Base-by-base conservation (phyloP, 305 asterid genomes). In the Coffea humblotiana region DNA sequence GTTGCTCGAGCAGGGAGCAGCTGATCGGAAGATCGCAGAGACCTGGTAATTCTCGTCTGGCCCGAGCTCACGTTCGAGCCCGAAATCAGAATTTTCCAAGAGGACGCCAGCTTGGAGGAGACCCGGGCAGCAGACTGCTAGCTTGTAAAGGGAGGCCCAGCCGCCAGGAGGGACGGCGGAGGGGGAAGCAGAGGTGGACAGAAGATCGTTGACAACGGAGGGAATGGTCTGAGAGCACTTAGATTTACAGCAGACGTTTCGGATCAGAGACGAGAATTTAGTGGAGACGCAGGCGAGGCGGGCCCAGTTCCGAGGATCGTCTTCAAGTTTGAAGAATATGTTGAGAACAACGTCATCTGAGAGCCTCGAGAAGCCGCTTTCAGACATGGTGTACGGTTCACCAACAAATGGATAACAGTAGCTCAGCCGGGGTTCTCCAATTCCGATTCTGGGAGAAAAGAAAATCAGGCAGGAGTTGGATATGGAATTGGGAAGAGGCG, bases 61-160 rank as follows among this genome's bases (percentile, higher is more conserved):
- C 3, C 99, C 99, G 76, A 96, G 85, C 61, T 94, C 97, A 78
- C 98, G 95, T 75, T 90, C 95, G 66, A 92, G 94, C 27, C 98
- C 99, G 85, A 94, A 94, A 89, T 96, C 98, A 0, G 97, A 94
- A 83, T 91, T 92, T 43, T 92, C 97, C 23, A 94, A 87, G 77
- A 94, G 94, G 21, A 96, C 98, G 25, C 99, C 98, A 69, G 97
- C 87, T 80, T 90, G 94, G 75, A 83, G 90, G 67, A 91, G 90
- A 10, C 98, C 99, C 0, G 98, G 99, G 78, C 98, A 96, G 83
- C 95, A 94, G 21, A 96, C 96, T 37, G 95, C 82, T 37, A 96
- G 90, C 92, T 94, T 96, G 95, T 87, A 91, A 21, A 96, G 92
- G 3, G 99, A 82, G 3, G 97, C 82, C 98, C 99, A 96, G 0